Base-by-base conservation (phyloP, 2,329 filamentous ascomycete genomes). In the Exophiala oligosperma region DNA sequence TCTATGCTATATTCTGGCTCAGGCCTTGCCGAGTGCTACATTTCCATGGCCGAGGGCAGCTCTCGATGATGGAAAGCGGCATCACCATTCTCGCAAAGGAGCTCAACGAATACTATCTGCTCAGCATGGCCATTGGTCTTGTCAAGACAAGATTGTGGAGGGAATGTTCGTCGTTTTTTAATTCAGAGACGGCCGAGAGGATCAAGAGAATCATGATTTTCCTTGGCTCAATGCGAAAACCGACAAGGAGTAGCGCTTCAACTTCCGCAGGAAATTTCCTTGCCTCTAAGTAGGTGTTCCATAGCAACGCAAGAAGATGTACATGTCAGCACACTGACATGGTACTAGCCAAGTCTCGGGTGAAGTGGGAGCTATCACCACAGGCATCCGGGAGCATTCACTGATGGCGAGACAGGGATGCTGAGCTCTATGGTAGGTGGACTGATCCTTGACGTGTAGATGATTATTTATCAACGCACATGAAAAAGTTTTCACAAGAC, bases 71-170 rank as follows among this genome's bases (percentile, higher is more conserved):
- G 3, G 71, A 73, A 60, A 65, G 70, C 32, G 62, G 68, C n/a
- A 68, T 69, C n/a, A 62, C 68, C 43, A 63, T 66, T 2, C 68
- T 70, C 8, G 72, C 71, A 21, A 69, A 69, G 7, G 71, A 70
- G 1, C 69, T 66, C 23, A 71, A 74, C 21, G 65, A 68, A 29
- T 69, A 71, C 54, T 74, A 70, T 69, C 69, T 70, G 28, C 59
- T 72, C 1, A 69, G 65, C 17, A 69, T 70, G 7, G 71, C 69
- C 23, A 62, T 61, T 11, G 67, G 67, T 29, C 59, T 74, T 7
- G 66, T 72, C 8, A 53, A 60, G 29, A 68, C 66, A 9, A 59
- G 66, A 7, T 60, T 69, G 14, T 60, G 61, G n/a, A 65, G 66
- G 3, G 63, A 67, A 28, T 49, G 60, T 2, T 56, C 64, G 2